Percentiles rank a stretch among this genome's conserved stretches.
Conservation (phyloP, 257 asterid species). For the Forsythia viridissima region DNA sequence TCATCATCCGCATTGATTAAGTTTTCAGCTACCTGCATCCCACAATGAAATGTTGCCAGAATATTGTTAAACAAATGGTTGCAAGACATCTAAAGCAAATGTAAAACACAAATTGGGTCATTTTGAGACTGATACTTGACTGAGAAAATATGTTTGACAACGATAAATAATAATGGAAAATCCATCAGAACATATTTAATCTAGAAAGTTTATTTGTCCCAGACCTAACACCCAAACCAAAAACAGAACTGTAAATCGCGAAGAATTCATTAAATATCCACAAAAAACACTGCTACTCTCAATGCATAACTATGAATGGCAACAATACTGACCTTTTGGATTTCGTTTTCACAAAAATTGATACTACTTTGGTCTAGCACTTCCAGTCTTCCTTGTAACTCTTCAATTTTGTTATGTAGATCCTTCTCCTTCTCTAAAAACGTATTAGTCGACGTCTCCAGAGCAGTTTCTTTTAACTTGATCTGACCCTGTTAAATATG, state of each 20-base stretch:
- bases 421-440: constrained; percentile 78
- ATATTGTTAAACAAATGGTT: neutral
- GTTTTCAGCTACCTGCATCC: constrained; percentile 36
- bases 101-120: neutral
- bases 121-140: neutral
- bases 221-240: too few relatives aligned
- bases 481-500: constrained; percentile 56
- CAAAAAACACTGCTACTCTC: neutral
- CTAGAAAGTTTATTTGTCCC: too few relatives aligned
- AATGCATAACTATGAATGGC: constrained; percentile 1
- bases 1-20: constrained; percentile 22
- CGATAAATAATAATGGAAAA: too few relatives aligned
- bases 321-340: constrained; percentile 48
- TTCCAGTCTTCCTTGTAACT: constrained; percentile 59
- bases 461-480: constrained; percentile 64
- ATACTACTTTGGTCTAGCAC: constrained; percentile 43
- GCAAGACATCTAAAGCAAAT: neutral
- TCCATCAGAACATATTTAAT: too few relatives aligned
- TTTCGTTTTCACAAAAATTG: constrained; percentile 36
- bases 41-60: constrained; percentile 10
- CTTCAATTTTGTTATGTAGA: constrained; percentile 66
- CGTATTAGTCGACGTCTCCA: constrained; percentile 59
- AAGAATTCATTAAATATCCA: neutral
- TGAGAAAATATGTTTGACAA: neutral
- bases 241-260: too few relatives aligned